Base-by-base conservation (phyloP, 2,329 filamentous ascomycete species). In the Hortaea sp. region DNA sequence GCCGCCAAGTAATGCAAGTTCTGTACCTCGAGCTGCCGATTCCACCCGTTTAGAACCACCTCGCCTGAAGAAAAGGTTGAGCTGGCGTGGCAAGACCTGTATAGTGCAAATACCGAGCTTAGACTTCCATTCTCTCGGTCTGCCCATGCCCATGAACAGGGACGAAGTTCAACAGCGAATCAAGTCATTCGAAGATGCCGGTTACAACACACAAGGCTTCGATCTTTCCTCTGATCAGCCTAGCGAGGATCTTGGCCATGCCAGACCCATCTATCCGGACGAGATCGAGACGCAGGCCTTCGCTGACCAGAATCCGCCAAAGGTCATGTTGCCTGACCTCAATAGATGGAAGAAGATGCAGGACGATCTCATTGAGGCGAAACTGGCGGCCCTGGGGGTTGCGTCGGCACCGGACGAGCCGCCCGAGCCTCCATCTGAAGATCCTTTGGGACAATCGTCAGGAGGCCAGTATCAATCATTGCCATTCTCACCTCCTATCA, bases 381-480 rank as follows among this genome's bases (percentile, higher is more conserved):
- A 95, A 68, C 74, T 98, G 44, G 82, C 88, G 50, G 89, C 90
- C 43, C 75, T 98, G 46, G 92, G 92, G 53, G 92, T 97, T 9
- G 88, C 81, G 12, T 75, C 86, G 50, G 85, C 81, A 32, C 81
- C 84, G 42, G 86, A 92, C 43, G 78, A 81, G 7, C 68, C 70
- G 29, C 69, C 77, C 49, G 66, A 74, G 44, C 70, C 76, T 4
- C 69, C 74, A 38, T 38, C 51, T 4, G 54, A 59, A 39, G 79
- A 80, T 3, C 74, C 83, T 53, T 90, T 88, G 10, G 73, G 83
- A 48, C 83, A 85, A 57, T 72, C 80, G 20, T 88, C 87, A 6
- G 20, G 20, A 20, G 80, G 78, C 39, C 82, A 85, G 54, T 86
- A 87, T 60, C 84, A 85, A 5, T 76, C 82, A 5, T 70, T 90